These are phyloP conservation scores for Rostrohypoxylon terebratum DNA, from an alignment of 495 filamentous ascomycete species.

Conservation along the genomic window DNA sequence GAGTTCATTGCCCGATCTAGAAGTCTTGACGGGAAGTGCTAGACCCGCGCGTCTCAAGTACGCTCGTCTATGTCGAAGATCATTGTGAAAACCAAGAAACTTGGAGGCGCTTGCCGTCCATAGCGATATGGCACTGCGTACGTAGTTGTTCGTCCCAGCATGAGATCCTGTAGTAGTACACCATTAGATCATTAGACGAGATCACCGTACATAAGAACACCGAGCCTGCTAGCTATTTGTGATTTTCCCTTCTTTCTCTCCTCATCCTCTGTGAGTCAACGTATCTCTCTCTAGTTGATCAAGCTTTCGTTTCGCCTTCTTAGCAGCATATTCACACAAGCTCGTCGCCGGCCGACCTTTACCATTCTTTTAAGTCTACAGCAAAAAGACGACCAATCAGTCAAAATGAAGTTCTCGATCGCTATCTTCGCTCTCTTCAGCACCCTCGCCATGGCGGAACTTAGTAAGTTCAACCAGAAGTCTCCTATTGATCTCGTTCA, in stretches of 20 bases:
- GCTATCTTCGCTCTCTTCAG: slow-evolving; percentile 60
- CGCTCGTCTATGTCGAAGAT: slow-evolving; percentile 36
- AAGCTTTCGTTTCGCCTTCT: slow-evolving; percentile 43
- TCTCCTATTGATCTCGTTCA: background rate
- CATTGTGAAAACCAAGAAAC: slow-evolving; percentile 21
- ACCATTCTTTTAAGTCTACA: slow-evolving; percentile 37
- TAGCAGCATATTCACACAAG: slow-evolving; percentile 45
- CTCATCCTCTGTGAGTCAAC: slow-evolving; percentile 39
- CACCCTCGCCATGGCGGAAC: slow-evolving; percentile 58
- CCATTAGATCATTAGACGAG: slow-evolving; percentile 14
- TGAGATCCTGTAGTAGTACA: background rate
- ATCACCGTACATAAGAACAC: slow-evolving; percentile 32
- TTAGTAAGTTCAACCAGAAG: slow-evolving; percentile 35
- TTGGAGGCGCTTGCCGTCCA: slow-evolving; percentile 21
- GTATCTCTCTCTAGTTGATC: slow-evolving; percentile 37
- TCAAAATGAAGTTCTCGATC: slow-evolving; percentile 66
- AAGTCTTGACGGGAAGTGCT: slow-evolving; percentile 26
- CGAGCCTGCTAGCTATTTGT: slow-evolving; percentile 4
- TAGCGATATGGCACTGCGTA: slow-evolving; percentile 1
- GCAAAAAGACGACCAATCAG: slow-evolving; percentile 38
- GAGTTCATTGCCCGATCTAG: slow-evolving; percentile 34
- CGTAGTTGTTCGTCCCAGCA: slow-evolving; percentile 8
- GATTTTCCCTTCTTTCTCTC: slow-evolving; percentile 18
- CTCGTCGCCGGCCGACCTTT: slow-evolving; percentile 64
- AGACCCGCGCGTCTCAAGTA: slow-evolving; percentile 38